Conservation (phyloP, 2,329 filamentous ascomycete species). For the Aspergillus novoparasiticus region DNA sequence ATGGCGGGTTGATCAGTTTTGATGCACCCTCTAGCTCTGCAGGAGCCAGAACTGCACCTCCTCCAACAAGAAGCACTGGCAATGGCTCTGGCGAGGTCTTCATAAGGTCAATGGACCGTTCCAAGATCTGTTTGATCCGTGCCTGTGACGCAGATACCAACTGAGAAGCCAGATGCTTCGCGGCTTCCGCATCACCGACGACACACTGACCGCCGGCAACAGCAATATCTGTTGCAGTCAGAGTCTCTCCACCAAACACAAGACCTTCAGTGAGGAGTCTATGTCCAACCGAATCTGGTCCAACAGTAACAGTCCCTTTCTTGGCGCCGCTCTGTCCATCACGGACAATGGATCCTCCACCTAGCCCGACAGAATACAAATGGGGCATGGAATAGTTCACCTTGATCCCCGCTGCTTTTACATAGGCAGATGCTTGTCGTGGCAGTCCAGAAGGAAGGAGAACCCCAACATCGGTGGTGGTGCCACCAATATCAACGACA, state of each 20-base stretch:
- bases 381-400: not conserved
- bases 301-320: conserved; percentile 46
- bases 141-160: not conserved
- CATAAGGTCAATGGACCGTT: not conserved
- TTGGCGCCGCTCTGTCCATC: not conserved
- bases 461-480: conserved; percentile 66
- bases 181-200: not conserved
- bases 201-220: conserved; percentile 27
- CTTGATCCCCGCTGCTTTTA: not conserved
- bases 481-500: conserved; percentile 69
- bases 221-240: conserved; percentile 63
- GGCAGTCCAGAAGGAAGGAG: conserved; percentile 65
- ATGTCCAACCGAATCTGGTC: conserved; percentile 65
- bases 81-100: not conserved
- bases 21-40: not conserved
- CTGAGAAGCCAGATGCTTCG: not conserved
- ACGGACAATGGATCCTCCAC: not conserved
- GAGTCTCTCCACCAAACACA: conserved; percentile 58
- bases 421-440: conserved; percentile 11
- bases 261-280: conserved; percentile 57
- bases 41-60: conserved; percentile 46
- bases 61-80: conserved; percentile 62
- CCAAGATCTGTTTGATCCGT: not conserved
- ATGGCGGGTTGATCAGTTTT: not conserved
- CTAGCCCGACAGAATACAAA: not conserved